Conservation (phyloP, 2,329 filamentous ascomycete genomes). For the Phoma sp. region DNA sequence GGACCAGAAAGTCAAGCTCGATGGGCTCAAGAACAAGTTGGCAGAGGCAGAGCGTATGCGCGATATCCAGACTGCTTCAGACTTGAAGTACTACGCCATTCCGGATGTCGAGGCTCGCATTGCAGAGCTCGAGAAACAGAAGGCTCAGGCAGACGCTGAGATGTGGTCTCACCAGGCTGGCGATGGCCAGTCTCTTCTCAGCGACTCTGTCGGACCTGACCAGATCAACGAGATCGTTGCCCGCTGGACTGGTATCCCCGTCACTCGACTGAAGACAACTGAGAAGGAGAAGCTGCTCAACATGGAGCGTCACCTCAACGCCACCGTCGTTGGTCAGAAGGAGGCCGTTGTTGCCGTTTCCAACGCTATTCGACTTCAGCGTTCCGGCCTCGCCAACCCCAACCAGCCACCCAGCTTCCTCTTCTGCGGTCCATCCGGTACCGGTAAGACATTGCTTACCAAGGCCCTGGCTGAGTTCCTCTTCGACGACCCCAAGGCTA, state of each 20-base stretch:
- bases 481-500: conserved; percentile 94
- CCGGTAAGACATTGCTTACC: conserved; percentile 95
- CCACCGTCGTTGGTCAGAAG: conserved; percentile 89
- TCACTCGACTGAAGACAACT: conserved; percentile 89
- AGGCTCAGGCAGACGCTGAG: conserved; percentile 77
- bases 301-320: conserved; percentile 88
- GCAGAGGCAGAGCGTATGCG: conserved; percentile 90
- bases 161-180: conserved; percentile 63
- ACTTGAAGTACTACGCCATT: conserved; percentile 96
- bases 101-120: conserved; percentile 88
- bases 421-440: conserved; percentile 98
- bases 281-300: conserved; percentile 98
- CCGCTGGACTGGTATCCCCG: conserved; percentile 97
- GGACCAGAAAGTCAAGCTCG: conserved; percentile 92
- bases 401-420: conserved; percentile 98
- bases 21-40: conserved; percentile 87
- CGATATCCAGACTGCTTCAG: conserved; percentile 86
- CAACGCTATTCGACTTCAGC: conserved; percentile 93
- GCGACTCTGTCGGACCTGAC: conserved; percentile 92
- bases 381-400: conserved; percentile 92
- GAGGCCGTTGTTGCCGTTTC: conserved; percentile 93
- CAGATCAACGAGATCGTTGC: conserved; percentile 99
- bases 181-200: conserved; percentile 73
- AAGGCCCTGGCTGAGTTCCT: conserved; percentile 98
- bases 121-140: conserved; percentile 79